A percentile compares a stretch with the other conserved stretches of the same genome.
These are phyloP conservation scores for Pseudogymnoascus sp. DNA, from an alignment of 2,329 filamentous ascomycete genomes.

Conservation along the genomic window DNA sequence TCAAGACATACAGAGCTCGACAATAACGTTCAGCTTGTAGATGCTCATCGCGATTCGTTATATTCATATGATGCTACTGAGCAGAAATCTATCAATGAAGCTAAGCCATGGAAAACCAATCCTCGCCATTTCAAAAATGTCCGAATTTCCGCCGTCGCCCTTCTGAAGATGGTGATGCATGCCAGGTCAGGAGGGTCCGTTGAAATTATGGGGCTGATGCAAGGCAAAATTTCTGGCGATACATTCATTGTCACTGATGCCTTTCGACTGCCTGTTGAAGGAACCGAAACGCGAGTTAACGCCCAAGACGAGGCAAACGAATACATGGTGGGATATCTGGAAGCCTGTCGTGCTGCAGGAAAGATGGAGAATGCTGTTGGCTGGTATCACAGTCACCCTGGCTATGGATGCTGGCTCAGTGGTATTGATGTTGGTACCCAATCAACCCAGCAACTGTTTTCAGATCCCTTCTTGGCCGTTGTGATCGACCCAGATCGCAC, in stretches of 20 bases:
- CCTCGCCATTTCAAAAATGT: constrained; percentile 88
- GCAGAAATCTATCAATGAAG: constrained; percentile 58
- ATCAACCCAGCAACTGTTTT: constrained; percentile 72
- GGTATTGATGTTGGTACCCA: constrained; percentile 94
- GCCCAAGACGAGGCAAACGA: constrained; percentile 94
- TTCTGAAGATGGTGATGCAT: constrained; percentile 99
- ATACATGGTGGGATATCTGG: constrained; percentile 85
- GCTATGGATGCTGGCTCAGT: constrained; percentile 95
- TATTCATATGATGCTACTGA: constrained; percentile 70
- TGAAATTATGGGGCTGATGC: constrained; percentile 98
- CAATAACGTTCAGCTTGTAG: constrained; percentile 76
- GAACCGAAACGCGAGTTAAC: constrained; percentile 97
- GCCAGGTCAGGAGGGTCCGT: constrained; percentile 87
- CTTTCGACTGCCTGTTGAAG: constrained; percentile 88
- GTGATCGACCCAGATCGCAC: constrained; percentile 96
- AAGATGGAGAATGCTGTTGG: constrained; percentile 87
- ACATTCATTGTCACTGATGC: constrained; percentile 90
- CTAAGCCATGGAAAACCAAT: constrained; percentile 70
- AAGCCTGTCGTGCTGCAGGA: constrained; percentile 67
- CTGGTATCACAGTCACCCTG: constrained; percentile 97
- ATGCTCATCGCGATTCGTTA: constrained; percentile 81
- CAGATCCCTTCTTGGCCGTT: constrained; percentile 89
- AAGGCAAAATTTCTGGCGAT: constrained; percentile 81
- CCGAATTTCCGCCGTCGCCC: constrained; percentile 84
- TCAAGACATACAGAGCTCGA: constrained; percentile 63